Conservation (phyloP, 129 eudicot species). For the Smallanthus sonchifolius region DNA sequence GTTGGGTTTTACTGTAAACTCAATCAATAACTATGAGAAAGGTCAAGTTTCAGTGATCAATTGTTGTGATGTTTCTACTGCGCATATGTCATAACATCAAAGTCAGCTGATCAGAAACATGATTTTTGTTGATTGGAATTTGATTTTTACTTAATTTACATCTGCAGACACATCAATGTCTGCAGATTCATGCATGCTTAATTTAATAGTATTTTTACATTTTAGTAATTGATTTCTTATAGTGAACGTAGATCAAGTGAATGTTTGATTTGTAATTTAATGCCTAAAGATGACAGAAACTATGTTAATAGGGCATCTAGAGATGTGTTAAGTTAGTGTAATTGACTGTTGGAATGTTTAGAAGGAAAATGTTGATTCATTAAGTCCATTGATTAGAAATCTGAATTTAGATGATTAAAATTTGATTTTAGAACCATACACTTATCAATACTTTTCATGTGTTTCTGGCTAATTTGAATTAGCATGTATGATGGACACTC, state of each 20-base stretch:
- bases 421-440: not conserved
- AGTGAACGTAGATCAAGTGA: too few relatives aligned
- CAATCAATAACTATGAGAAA: not conserved
- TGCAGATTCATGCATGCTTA: not conserved
- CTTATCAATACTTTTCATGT: not conserved
- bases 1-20: not conserved
- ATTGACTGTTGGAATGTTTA: constrained; percentile 3
- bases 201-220: not conserved
- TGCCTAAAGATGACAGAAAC: not conserved
- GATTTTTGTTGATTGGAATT: not conserved
- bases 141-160: constrained; percentile 12
- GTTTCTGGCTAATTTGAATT: constrained; percentile 10
- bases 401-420: not conserved
- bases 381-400: not conserved
- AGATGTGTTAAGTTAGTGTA: constrained; percentile 1
- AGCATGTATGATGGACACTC: not conserved
- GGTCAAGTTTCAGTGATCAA: too few relatives aligned
- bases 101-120: not conserved
- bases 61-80: too few relatives aligned
- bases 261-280: not conserved
- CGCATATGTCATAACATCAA: too few relatives aligned
- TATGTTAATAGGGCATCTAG: not conserved
- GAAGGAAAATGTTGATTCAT: not conserved
- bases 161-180: not conserved
- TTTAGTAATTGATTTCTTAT: not conserved